Base-by-base conservation (phyloP, 306 rosid species). In the Notholithocarpus densiflorus region DNA sequence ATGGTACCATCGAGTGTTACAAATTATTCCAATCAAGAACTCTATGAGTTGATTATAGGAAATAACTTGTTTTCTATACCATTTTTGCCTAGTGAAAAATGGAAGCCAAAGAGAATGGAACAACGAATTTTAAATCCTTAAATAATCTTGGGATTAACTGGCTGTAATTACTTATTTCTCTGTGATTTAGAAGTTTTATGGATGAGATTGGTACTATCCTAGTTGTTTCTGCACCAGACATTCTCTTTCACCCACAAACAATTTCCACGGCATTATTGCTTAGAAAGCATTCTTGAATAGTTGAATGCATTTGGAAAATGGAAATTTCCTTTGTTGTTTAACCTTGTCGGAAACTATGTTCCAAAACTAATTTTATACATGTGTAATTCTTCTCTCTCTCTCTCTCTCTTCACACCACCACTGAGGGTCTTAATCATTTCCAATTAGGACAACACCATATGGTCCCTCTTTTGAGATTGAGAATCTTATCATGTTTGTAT, bases 361-460 rank as follows among this genome's bases (percentile, higher is more conserved):
- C 76, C 45, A 21, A 78, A 23, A 51, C 32, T 2, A 66, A 66
- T 31, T 18, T 32, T 65, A 65, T 31, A 7, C 4, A 64, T 27
- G 43, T 24, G 32, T 62, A 12, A 5, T 9, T 27, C 12, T 2
- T 10, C 20, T 17, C 20, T 59, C 31, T 23, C 31, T 45, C 52
- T 43, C 48, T 43, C 52, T 45, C 51, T 45, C 14, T 11, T n/a
- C n/a, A 31, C n/a, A 51, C 48, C 54, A 64, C 56, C 74, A 73
- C 23, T 43, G 9, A 11, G 34, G 24, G 81, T 73, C 82, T 43
- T 73, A 77, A 77, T 82, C 85, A 77, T 65, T 74, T 40, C 77
- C 68, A 73, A 29, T 21, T 56, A 54, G 45, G 75, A 68, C 61
- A 74, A 17, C 7, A 26, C 57, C 14, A 61, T 40, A 37, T 53